Percentiles rank a stretch among this genome's conserved stretches.
Conservation (phyloP, 768 basidiomycete species). For the Mycena epipterygia region DNA sequence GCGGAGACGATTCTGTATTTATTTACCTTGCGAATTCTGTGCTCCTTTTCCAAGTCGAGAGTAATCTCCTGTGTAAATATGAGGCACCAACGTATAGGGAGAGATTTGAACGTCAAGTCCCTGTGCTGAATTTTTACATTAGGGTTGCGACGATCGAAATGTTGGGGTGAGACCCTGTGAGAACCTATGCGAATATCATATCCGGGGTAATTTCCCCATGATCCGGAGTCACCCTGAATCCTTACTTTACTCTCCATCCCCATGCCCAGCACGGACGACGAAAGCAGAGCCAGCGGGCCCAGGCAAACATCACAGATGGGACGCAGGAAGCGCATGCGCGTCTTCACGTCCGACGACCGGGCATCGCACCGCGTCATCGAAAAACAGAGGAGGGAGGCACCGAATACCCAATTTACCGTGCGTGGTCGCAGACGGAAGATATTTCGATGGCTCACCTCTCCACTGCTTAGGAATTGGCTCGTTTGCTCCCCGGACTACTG, state of each 20-base stretch:
- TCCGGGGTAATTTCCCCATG: neutral
- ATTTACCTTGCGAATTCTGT: no score
- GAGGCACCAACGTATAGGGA: no score
- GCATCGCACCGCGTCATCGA: neutral
- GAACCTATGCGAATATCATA: no score
- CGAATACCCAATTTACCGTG: conserved; percentile 16
- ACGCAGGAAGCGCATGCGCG: conserved; percentile 1
- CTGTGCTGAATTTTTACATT: no score
- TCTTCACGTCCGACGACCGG: conserved; percentile 17
- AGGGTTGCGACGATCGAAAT: no score
- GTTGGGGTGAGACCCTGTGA: no score
- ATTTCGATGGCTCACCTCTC: neutral
- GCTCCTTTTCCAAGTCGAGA: no score
- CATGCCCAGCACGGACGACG: neutral
- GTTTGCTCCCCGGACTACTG: conserved; percentile 2
- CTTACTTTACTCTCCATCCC: neutral
- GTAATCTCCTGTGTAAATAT: no score
- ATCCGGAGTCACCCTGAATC: neutral
- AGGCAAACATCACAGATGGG: neutral
- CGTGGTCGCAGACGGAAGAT: neutral
- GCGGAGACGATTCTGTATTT: no score
- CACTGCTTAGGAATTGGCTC: neutral
- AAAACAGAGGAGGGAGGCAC: conserved; percentile 11
- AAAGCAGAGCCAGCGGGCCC: neutral
- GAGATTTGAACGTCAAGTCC: no score